Base-by-base conservation (phyloP, 495 filamentous ascomycete genomes). In the Tuber melanosporum region DNA sequence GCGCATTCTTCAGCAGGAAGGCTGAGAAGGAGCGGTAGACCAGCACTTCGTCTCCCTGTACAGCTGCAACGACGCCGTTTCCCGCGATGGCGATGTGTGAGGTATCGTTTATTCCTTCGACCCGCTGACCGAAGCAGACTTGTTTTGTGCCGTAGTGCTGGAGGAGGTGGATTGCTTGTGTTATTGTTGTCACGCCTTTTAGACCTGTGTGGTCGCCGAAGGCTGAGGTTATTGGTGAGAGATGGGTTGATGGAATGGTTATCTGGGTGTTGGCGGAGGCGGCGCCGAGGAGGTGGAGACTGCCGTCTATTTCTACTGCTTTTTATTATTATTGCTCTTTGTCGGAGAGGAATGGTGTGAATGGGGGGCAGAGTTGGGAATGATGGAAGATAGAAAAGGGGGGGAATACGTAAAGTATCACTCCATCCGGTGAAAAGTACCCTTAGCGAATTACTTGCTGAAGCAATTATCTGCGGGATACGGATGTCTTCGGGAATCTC, bases 361-460 rank as follows among this genome's bases (percentile, higher is more conserved):
- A 6, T 44, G 71, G 45, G 19, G 17, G 46, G 46, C 42, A 10
- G 52, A 26, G n/a, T 52, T 12, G 8, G 22, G 49, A 62, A 26
- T 36, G n/a, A 7, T 26, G 39, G 17, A 71, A n/a, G 39, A 8
- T n/a, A 73, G 39, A 44, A 20, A 32, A 45, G 22, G 19, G n/a
- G 36, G 45, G 47, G 57, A 76, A 70, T 73, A 82, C 80, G 72
- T 45, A 82, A 44, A 20, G 75, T 76, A 47, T 82, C 80, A 14
- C 80, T 76, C 80, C 80, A 82, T 14, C 80, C 80, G 10, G 73
- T 69, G 45, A 75, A 82, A n/a, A 82, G 43, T 17, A 80, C 71
- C n/a, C 46, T 82, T 44, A 47, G 71, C 19, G 73, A 75, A 44
- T 45, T 57, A 42, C 46, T 42, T 36, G 73, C 78, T 5, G 74